These are phyloP conservation scores for Ocimum tenuiflorum DNA, from an alignment of 257 asterid species.

Conservation along the genomic window DNA sequence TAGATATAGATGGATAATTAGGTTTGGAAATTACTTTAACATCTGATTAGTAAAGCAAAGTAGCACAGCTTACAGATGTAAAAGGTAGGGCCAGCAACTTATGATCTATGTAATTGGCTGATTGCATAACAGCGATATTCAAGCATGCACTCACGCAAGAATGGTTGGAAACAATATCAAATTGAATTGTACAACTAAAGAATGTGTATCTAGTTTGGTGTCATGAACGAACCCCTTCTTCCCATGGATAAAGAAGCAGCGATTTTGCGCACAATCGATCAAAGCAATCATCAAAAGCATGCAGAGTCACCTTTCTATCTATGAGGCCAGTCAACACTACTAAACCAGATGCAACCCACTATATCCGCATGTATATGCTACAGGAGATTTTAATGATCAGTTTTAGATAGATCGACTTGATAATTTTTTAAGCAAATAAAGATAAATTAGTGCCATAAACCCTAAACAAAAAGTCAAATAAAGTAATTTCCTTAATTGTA, in stretches of 20 bases:
- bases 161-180: not conserved
- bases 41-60: not conserved
- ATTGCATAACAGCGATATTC: slow-evolving; percentile 6
- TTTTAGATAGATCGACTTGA: not conserved
- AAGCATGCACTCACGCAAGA: not conserved
- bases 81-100: slow-evolving; percentile 7
- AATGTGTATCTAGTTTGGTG: not conserved
- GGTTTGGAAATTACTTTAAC: not conserved
- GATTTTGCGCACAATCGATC: not conserved
- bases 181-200: not conserved
- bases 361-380: not conserved
- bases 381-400: not conserved
- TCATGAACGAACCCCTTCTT: not conserved
- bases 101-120: not conserved
- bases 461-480: no score
- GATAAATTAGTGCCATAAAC: not conserved
- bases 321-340: not conserved
- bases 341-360: not conserved
- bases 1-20: not conserved
- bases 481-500: no score
- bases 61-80: not conserved
- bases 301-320: not conserved
- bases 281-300: not conserved
- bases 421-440: not conserved
- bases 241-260: not conserved